Evolutionary conservation across 176 grass and related monocot genomes (phyloP).

Genomic region (Cenchrus americanus): DNA sequence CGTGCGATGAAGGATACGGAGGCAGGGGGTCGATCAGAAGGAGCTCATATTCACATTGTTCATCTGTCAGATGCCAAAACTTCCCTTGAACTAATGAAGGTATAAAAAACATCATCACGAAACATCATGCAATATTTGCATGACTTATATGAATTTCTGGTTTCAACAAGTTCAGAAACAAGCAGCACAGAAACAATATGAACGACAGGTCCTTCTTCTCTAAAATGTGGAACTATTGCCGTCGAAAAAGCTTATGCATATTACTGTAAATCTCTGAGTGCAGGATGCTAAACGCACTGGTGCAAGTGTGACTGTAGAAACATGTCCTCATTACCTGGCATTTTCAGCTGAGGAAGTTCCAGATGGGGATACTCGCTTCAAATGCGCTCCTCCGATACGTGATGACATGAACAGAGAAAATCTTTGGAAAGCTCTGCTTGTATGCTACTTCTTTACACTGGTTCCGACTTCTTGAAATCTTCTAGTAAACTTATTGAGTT

Average conservation of each 20-base stretch:
- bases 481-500: background rate
- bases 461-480: background rate
- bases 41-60: constrained; percentile 94
- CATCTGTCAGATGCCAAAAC: constrained; percentile 93
- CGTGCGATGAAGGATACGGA: constrained; percentile 71
- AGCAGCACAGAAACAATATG: background rate
- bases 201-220: background rate
- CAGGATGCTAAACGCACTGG: constrained; percentile 75
- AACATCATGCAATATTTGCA: background rate
- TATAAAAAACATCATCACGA: constrained; percentile 19
- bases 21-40: constrained; percentile 72
- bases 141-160: background rate
- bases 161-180: background rate
- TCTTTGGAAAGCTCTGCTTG: constrained; percentile 89
- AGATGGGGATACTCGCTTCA: constrained; percentile 92
- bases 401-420: constrained; percentile 74
- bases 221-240: constrained; percentile 3
- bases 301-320: constrained; percentile 85
- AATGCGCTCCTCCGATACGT: constrained; percentile 92
- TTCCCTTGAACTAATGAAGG: constrained; percentile 84
- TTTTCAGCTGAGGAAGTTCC: constrained; percentile 91
- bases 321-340: constrained; percentile 95
- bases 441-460: constrained; percentile 43
- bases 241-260: background rate
- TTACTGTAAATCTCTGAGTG: constrained; percentile 10